A percentile compares a stretch with the other conserved stretches of the same genome.
These are phyloP conservation scores for Parietaria judaica DNA, from an alignment of 306 rosid species.

Conservation along the genomic window DNA sequence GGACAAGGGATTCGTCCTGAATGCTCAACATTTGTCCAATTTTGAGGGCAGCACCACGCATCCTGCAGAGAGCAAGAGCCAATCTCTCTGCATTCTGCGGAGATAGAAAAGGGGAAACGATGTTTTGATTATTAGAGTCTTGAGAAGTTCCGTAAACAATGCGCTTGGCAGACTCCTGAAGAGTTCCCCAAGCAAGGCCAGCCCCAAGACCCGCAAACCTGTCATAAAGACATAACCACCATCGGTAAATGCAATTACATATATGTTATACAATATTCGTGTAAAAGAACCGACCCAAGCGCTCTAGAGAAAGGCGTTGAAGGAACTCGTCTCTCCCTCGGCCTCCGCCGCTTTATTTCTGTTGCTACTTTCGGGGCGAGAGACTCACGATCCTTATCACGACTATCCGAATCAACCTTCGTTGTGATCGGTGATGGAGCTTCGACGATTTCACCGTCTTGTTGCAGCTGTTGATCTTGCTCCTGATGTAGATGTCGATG, in stretches of 20 bases:
- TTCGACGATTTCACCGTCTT: neutral
- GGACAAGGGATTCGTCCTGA: constrained; percentile 89
- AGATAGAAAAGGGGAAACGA: constrained; percentile 61
- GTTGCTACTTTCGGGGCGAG: neutral
- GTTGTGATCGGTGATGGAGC: neutral
- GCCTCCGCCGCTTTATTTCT: constrained; percentile 27
- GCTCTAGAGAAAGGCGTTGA: constrained; percentile 50
- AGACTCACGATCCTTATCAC: neutral
- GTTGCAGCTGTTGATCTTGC: constrained; percentile 2
- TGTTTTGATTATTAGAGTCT: constrained; percentile 14
- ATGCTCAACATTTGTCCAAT: constrained; percentile 97
- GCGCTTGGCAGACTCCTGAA: constrained; percentile 86
- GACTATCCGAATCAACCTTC: neutral
- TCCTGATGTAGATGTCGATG: neutral
- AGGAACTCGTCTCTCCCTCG: constrained; percentile 51
- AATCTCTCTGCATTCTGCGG: constrained; percentile 75
- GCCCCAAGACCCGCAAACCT: constrained; percentile 93
- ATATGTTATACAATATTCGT: too few relatives aligned
- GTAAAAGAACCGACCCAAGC: constrained; percentile 23
- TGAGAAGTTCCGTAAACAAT: constrained; percentile 52
- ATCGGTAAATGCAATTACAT: neutral
- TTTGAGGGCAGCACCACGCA: constrained; percentile 96
- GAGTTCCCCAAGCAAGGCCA: constrained; percentile 93
- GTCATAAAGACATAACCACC: neutral
- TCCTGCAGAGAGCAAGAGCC: constrained; percentile 83